phyloP scores from a whole-genome alignment of 352 stramenopile species.

The Phytophthora megakarya region DNA sequence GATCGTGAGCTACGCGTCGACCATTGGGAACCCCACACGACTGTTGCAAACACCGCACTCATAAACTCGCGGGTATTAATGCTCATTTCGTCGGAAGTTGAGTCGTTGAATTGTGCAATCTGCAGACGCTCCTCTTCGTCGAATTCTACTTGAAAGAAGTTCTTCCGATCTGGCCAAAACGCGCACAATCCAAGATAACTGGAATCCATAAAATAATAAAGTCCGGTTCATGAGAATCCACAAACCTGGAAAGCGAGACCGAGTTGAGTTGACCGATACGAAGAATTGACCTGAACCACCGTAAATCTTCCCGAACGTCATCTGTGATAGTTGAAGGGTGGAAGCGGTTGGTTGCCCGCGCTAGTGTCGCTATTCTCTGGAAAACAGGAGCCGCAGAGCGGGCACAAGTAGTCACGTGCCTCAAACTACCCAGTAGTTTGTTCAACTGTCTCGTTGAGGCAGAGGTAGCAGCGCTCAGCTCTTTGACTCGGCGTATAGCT shows the following conservation, averaged over 20 bases:
- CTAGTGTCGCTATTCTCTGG: too few species aligned
- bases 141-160: constrained; percentile 16
- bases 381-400: too few species aligned
- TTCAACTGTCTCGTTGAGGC: too few species aligned
- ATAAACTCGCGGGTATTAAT: constrained; percentile 6
- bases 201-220: constrained; percentile 13
- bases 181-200: constrained; percentile 12
- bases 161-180: not conserved
- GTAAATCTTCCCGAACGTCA: constrained; percentile 2
- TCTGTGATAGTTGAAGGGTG: not conserved
- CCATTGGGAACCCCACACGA: constrained; percentile 9
- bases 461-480: not conserved
- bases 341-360: too few species aligned
- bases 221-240: not conserved
- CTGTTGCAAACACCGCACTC: not conserved
- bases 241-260: not conserved
- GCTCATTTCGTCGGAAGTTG: not conserved
- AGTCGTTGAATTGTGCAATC: not conserved
- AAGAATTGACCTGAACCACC: constrained; percentile 9
- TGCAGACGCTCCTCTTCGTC: not conserved
- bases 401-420: too few species aligned
- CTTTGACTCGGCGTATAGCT: not conserved
- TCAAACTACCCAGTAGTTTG: too few species aligned
- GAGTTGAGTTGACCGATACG: not conserved
- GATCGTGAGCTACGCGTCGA: not conserved